Percentiles rank a stretch among this genome's conserved stretches.
Conservation (phyloP, 139 green algal genomes). For the Gonium pectorale region DNA sequence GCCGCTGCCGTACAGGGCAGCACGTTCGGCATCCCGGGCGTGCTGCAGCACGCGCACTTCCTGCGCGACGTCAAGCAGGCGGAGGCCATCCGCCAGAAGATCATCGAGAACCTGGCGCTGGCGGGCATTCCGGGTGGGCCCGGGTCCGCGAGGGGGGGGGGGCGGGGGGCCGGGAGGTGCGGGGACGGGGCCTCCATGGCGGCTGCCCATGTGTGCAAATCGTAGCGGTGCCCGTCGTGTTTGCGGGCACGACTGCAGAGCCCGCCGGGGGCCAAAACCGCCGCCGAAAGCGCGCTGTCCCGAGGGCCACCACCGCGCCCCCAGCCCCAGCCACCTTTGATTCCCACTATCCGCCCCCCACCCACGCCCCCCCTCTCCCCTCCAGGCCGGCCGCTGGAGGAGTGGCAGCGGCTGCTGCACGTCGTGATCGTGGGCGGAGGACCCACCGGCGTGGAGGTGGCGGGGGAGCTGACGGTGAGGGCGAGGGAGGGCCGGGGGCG, state of each 20-base stretch:
- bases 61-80: slow-evolving; percentile 76
- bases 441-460: slow-evolving; percentile 71
- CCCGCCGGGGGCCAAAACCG: too few relatives aligned
- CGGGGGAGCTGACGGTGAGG: slow-evolving; percentile 77
- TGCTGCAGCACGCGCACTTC: slow-evolving; percentile 83
- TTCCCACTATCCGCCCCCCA: neutral
- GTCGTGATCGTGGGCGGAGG: slow-evolving; percentile 91
- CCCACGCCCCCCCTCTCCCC: neutral
- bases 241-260: too few relatives aligned
- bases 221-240: too few relatives aligned
- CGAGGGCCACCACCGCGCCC: too few relatives aligned
- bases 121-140: slow-evolving; percentile 73
- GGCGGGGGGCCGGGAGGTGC: neutral
- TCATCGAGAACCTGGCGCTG: slow-evolving; percentile 81
- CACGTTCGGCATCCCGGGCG: slow-evolving; percentile 91
- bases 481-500: neutral
- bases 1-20: slow-evolving; percentile 65
- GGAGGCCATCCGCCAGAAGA: slow-evolving; percentile 32
- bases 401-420: slow-evolving; percentile 72
- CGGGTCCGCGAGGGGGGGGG: neutral
- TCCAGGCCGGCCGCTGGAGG: slow-evolving; percentile 33
- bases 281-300: too few relatives aligned
- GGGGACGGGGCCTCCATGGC: too few relatives aligned
- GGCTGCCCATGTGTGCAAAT: too few relatives aligned
- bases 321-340: too few relatives aligned